Evolutionary conservation across 768 basidiomycete genomes (phyloP).

Genomic region (Infundibulicybe gibba): DNA sequence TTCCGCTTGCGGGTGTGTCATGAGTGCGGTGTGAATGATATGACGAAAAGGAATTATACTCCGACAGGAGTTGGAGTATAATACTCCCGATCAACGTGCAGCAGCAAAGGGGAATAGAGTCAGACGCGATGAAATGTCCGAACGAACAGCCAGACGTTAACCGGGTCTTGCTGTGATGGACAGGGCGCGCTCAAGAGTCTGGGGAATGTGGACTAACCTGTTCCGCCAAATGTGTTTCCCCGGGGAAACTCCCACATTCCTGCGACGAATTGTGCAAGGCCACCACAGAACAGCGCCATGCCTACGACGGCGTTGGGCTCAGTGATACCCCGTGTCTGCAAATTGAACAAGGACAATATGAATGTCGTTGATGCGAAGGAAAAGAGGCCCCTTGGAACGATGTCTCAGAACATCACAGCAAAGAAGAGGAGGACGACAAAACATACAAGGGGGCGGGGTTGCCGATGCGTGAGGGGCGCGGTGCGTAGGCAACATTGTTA

Average conservation of each 20-base stretch:
- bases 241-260: constrained; percentile 86
- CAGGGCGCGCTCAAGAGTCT: constrained; percentile 36
- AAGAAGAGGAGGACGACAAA: constrained; percentile 1
- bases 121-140: not conserved
- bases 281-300: constrained; percentile 84
- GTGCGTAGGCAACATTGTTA: constrained; percentile 6
- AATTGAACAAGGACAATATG: constrained; percentile 74
- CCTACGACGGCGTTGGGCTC: constrained; percentile 74
- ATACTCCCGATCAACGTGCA: no score
- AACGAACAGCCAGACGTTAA: not conserved
- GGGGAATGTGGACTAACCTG: constrained; percentile 55
- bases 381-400: constrained; percentile 60
- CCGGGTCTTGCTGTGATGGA: not conserved
- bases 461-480: constrained; percentile 36
- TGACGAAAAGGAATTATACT: no score
- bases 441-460: constrained; percentile 61
- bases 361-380: constrained; percentile 84
- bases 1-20: no score
- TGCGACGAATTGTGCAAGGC: constrained; percentile 80
- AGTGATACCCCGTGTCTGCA: constrained; percentile 46
- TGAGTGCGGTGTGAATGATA: no score
- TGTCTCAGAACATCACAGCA: not conserved
- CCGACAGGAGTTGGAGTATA: no score
- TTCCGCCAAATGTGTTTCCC: constrained; percentile 69
- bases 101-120: no score